Base-by-base conservation (phyloP, 177 flowering plant species). In the Tripterygium wilfordii region DNA sequence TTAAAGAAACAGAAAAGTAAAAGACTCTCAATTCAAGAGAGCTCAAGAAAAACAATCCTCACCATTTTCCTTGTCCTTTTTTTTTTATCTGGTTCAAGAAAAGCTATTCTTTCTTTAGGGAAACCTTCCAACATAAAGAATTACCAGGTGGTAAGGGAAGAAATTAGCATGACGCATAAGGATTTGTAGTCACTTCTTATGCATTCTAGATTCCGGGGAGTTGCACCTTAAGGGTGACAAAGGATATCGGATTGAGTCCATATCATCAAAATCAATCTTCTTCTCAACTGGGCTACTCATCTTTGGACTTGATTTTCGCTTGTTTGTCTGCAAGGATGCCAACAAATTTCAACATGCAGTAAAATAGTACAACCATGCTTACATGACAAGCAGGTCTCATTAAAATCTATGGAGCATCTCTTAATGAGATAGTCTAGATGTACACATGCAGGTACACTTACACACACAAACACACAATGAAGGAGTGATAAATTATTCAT, bases 241-340 rank as follows among this genome's bases (percentile, higher is more conserved):
- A 44, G 94, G 90, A 31, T 47, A 54, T 64, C 95, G 69, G 16
- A 64, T 54, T 2, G 79, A 62, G 46, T 80, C 90, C 2, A 42
- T 19, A 21, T 74, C 83, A 32, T 36, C 47, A 19, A 68, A 69
- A 43, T 78, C 86, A 28, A 80, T 53, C 58, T 62, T 72, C 68
- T 52, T 57, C 56, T 69, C 78, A 30, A 72, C 49, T 4, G 83
- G 76, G 55, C 74, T 74, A 49, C 61, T 46, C 54, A 37, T 61
- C 59, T 51, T 69, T 6, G 86, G 71, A 56, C 84, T 78, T 4
- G 74, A 74, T 63, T 84, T 82, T 39, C 91, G 59, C 63, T 90
- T 88, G 57, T 67, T 77, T 26, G 75, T 65, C 95, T 81, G 75
- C 66, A 57, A 45, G 33, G 44, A 31, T 45, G 17, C 6, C 45